Evolutionary conservation across 2,329 filamentous ascomycete species (phyloP), one percentile per base, ranked within the genome.

Genomic region (Penicillium sp.): DNA sequence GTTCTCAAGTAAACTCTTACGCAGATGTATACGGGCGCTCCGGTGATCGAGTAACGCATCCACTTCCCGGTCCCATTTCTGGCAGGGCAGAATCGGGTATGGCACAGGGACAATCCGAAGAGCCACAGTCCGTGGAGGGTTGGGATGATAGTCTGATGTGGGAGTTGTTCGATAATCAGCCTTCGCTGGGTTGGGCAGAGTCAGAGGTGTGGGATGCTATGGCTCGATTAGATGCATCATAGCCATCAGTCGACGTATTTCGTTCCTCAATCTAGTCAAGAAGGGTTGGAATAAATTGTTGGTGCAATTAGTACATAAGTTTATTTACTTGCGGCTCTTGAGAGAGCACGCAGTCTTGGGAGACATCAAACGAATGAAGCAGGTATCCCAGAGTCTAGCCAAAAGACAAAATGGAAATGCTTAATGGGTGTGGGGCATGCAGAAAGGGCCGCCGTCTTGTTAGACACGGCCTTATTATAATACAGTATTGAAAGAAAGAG

Each of bases 381-480:
- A 47, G 31, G 45, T 56, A 59, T 56, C 53, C 54, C 60, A 56
- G 64, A 55, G 57, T 67, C 61, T 65, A 66, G 53, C 53, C 52
- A 61, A 53, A 55, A 41, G 44, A 53, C 61, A 56, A 44, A 47
- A 54, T 56, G 49, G n/a, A 39, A 54, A 52, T 60, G 56, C 56
- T 51, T 43, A 46, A 56, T 52, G 56, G 51, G 49, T 44, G 49
- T 43, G 34, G 45, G 45, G 50, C 54, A 60, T 59, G 53, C 54
- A 60, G 44, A 53, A 42, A 42, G 34, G 53, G 58, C 61, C 59
- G 59, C 59, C 45, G 53, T 57, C 56, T 57, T 54, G 60, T 47
- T 49, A 48, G 52, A 47, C 47, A 52, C 52, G 43, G 56, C 54
- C 47, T 52, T 67, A 70, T 65, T 70, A 64, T 63, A 64, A 63